phyloP scores from a whole-genome alignment of 1,284 basidiomycete genomes.

The Sanghuangporus weigelae region DNA sequence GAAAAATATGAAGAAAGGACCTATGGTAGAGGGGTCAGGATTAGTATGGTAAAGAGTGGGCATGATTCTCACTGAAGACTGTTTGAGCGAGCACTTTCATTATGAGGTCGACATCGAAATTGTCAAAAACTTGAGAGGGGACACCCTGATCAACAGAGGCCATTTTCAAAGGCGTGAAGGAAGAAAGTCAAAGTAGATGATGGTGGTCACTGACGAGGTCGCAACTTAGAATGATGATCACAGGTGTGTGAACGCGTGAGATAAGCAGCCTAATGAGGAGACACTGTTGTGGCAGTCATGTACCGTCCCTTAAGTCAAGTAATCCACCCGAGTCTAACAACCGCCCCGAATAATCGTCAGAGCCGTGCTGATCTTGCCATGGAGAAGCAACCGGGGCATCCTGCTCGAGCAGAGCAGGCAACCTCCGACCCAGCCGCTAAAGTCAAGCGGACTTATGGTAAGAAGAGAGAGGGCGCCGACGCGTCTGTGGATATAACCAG shows the following conservation, averaged over 20 bases:
- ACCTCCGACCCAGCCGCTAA: constrained; percentile 3
- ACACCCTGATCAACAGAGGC: constrained; percentile 9
- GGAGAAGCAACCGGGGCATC: neutral
- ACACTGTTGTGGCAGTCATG: neutral
- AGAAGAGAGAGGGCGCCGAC: constrained; percentile 13
- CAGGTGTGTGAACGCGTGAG: neutral
- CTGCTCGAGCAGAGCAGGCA: neutral
- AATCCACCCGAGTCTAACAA: neutral
- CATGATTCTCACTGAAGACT: constrained; percentile 56
- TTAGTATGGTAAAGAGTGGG: constrained; percentile 11
- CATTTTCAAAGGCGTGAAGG: neutral
- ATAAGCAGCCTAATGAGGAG: neutral
- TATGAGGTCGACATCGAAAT: constrained; percentile 61
- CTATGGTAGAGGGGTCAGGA: constrained; percentile 32
- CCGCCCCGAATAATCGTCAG: neutral
- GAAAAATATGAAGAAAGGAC: constrained; percentile 77
- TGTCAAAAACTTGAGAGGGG: constrained; percentile 21
- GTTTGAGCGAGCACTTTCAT: constrained; percentile 74
- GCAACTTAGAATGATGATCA: neutral
- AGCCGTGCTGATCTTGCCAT: neutral
- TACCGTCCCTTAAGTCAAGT: neutral
- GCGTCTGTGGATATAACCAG: neutral
- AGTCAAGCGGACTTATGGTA: constrained; percentile 16
- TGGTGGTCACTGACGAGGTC: neutral
- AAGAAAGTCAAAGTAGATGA: neutral